Evolutionary conservation across 495 filamentous ascomycete species (phyloP).

Genomic region (Hypomontagnella submonticulosa): DNA sequence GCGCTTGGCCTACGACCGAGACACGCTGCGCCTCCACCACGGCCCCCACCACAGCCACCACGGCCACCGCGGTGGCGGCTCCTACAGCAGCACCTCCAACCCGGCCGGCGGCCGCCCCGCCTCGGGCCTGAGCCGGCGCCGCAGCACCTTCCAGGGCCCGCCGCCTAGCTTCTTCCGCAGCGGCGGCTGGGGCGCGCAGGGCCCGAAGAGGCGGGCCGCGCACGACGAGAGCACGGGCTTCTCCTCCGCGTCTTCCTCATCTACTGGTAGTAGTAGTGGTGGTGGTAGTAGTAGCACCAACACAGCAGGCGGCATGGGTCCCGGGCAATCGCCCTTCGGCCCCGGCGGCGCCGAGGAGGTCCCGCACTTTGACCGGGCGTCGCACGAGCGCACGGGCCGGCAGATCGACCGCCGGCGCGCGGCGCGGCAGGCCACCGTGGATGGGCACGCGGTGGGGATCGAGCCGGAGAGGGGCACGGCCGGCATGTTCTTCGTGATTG

Average conservation of each 20-base stretch:
- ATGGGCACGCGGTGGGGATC: slow-evolving; percentile 18
- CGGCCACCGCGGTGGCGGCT: slow-evolving; percentile 43
- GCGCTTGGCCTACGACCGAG: slow-evolving; percentile 82
- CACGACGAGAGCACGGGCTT: slow-evolving; percentile 54
- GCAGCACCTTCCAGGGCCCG: slow-evolving; percentile 80
- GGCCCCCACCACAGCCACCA: slow-evolving; percentile 45
- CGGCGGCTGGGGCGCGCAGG: slow-evolving; percentile 74
- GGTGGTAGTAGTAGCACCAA: no score
- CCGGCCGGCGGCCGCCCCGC: slow-evolving; percentile 76
- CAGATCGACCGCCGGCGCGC: slow-evolving; percentile 53
- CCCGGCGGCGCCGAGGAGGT: slow-evolving; percentile 69
- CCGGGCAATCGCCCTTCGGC: slow-evolving; percentile 58
- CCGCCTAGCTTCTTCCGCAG: slow-evolving; percentile 87
- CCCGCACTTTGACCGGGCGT: slow-evolving; percentile 74
- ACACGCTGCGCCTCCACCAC: slow-evolving; percentile 59
- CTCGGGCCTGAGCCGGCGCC: slow-evolving; percentile 80
- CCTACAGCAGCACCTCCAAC: slow-evolving; percentile 59
- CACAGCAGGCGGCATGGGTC: slow-evolving; percentile 56
- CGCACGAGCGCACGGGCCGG: slow-evolving; percentile 67
- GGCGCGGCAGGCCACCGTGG: slow-evolving; percentile 26
- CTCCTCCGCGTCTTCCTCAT: slow-evolving; percentile 39
- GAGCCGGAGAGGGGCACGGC: slow-evolving; percentile 41
- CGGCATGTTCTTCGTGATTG: slow-evolving; percentile 56
- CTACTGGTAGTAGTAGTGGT: neutral
- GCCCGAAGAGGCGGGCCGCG: slow-evolving; percentile 59